Conservation (phyloP, 352 stramenopile genomes). For the Thraustochytrium sp. region DNA sequence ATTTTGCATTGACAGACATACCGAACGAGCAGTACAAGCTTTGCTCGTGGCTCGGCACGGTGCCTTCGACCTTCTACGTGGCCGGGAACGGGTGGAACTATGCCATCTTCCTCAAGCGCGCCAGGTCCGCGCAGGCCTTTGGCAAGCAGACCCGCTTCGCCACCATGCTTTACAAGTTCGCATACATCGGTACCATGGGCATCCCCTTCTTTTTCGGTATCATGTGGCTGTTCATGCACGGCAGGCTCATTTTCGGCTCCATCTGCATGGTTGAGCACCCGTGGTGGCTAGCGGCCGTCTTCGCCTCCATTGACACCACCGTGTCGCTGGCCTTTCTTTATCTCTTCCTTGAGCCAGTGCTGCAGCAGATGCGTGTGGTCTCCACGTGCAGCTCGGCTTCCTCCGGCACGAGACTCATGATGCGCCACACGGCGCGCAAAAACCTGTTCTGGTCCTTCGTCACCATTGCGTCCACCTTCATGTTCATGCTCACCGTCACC, state of each 20-base stretch:
- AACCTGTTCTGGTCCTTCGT: not conserved
- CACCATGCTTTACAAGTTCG: too few relatives aligned
- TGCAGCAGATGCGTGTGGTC: not conserved
- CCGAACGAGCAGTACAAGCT: not conserved
- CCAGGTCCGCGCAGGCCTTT: not conserved
- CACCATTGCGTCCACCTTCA: not conserved
- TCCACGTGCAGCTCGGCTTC: not conserved
- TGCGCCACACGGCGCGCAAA: not conserved
- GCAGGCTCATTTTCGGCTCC: not conserved
- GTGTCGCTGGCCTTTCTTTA: not conserved
- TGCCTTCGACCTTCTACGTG: not conserved
- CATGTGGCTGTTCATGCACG: not conserved
- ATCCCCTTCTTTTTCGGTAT: not conserved
- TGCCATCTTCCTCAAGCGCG: not conserved
- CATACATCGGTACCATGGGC: not conserved
- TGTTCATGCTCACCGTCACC: not conserved
- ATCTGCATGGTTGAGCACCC: not conserved
- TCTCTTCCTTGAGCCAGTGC: not conserved
- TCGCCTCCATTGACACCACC: not conserved
- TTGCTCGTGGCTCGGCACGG: not conserved
- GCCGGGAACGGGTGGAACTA: not conserved
- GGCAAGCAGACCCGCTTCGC: too few relatives aligned
- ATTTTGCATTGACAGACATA: too few relatives aligned
- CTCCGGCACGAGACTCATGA: not conserved
- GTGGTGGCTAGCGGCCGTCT: not conserved